Base-by-base conservation (phyloP, 208 protist species). In the Trypanosoma rangeli region DNA sequence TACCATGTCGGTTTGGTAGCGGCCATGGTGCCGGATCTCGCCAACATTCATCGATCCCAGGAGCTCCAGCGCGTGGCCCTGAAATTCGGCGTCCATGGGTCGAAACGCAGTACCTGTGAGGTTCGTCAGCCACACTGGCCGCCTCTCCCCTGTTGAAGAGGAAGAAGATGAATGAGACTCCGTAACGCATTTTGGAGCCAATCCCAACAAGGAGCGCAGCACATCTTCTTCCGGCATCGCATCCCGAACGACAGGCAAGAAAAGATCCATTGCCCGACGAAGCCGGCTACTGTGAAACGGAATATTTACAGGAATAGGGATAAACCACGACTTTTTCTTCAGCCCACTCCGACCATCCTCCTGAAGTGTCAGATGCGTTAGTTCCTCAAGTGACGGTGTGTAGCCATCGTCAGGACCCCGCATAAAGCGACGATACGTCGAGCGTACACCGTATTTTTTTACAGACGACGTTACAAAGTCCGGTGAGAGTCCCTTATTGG, bases 271-370 rank as follows among this genome's bases (percentile, higher is more conserved):
- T 26, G 74, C 70, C 1, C 71, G 60, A 15, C 89, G 80, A 24
- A 97, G 71, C 13, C 49, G 59, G 64, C 89, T 94, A 4, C 80
- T 91, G 49, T 97, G 92, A 79, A 95, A 97, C 10, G 92, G 92
- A 15, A 94, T 63, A 73, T 87, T 81, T 13, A 97, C 79, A 1
- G 68, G 31, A n/a, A 97, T 73, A 2, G 92, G 92, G 56, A 94
- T 78, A 73, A 89, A 97, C 89, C 92, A 97, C 24, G 89, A 92
- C 68, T 94, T 97, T 50, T 86, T 84, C 68, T 94, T 94, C 2
- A 97, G 70, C 8, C 92, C 92, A 70, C 89, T 94, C 15, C 92
- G 75, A 1, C 92, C 92, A 49, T 94, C 87, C 42, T 90, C 89
- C 68, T 92, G 80, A 39, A 94, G 60, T 0, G 89, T 94, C 12